Conservation (phyloP, 257 asterid genomes). For the Capsicum rhomboideum region DNA sequence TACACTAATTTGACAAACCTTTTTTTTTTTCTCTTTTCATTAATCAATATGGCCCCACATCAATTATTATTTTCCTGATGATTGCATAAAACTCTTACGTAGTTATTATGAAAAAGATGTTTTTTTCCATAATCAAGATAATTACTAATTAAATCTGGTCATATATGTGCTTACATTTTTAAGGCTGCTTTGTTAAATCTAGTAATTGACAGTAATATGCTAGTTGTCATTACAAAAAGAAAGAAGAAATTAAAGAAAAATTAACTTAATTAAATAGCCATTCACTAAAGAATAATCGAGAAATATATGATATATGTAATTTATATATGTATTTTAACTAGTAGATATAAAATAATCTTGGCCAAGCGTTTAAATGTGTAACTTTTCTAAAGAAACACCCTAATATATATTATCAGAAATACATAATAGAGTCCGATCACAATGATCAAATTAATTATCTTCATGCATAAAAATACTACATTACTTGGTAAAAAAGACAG, state of each 20-base stretch:
- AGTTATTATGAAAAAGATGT: not conserved
- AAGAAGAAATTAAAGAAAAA: not conserved
- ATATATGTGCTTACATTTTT: not conserved
- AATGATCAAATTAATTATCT: not conserved
- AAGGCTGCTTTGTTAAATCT: not conserved
- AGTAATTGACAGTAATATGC: not conserved
- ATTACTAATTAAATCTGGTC: not conserved
- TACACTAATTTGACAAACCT: not conserved
- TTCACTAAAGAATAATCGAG: not conserved
- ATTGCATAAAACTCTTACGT: not conserved
- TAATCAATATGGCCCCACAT: not conserved
- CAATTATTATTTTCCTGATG: not conserved
- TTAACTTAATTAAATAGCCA: not conserved
- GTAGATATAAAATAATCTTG: not conserved
- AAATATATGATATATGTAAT: not conserved
- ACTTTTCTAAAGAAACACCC: not conserved
- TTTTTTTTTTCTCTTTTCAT: not conserved
- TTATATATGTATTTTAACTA: no score
- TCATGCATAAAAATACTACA: not conserved
- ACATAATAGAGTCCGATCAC: no score
- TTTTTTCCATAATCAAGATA: not conserved
- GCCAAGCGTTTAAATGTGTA: not conserved
- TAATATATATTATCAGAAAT: not conserved
- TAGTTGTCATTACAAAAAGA: not conserved
- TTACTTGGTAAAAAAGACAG: no score